These are phyloP conservation scores for Angomonas ambiguus DNA, from an alignment of 208 protist species.

Conservation along the genomic window DNA sequence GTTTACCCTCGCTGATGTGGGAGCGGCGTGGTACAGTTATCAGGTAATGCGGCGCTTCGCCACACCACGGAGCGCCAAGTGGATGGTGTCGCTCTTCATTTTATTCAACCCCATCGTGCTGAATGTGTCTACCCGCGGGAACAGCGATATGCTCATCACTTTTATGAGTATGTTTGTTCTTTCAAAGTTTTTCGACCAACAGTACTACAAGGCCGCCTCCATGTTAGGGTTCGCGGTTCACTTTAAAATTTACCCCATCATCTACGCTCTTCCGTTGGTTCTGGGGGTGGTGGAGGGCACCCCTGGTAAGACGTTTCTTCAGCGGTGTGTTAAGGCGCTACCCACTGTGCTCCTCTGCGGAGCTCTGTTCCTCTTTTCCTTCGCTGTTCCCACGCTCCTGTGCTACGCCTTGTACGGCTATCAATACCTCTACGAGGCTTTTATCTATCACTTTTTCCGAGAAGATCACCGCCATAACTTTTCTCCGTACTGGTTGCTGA, in stretches of 20 bases:
- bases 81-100: conserved; percentile 74
- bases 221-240: conserved; percentile 84
- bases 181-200: conserved; percentile 43
- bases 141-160: conserved; percentile 91
- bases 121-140: conserved; percentile 92
- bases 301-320: neutral
- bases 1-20: conserved; percentile 80
- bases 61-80: conserved; percentile 52
- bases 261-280: conserved; percentile 81
- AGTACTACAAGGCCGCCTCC: conserved; percentile 46
- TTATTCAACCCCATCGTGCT: conserved; percentile 91
- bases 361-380: conserved; percentile 37
- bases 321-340: neutral
- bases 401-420: conserved; percentile 69
- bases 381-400: conserved; percentile 41
- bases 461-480: conserved; percentile 92
- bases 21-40: conserved; percentile 67
- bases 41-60: conserved; percentile 52
- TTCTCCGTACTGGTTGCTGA: conserved; percentile 88
- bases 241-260: conserved; percentile 93
- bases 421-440: conserved; percentile 71
- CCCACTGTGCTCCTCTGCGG: conserved; percentile 33
- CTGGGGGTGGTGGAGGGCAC: conserved; percentile 54
- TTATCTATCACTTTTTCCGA: conserved; percentile 76
- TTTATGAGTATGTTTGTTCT: conserved; percentile 82